Conservation (phyloP, 768 basidiomycete species). For the Leccinum pellstonianum region DNA sequence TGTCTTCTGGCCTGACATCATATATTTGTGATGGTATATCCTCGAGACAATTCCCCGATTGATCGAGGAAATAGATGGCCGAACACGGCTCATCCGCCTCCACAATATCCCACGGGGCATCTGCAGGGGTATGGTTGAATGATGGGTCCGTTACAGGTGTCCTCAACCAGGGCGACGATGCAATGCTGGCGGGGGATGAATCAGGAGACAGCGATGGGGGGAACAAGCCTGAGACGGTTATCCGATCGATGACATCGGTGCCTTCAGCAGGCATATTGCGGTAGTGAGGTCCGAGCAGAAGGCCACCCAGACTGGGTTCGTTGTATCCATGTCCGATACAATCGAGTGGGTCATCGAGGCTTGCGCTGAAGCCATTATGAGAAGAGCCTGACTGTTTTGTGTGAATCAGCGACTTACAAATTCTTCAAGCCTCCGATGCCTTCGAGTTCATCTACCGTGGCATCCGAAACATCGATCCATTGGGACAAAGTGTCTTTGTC, state of each 20-base stretch:
- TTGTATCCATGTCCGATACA: neutral
- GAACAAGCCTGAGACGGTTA: neutral
- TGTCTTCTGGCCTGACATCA: slow-evolving; percentile 21
- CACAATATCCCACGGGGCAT: slow-evolving; percentile 1
- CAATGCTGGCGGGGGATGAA: slow-evolving; percentile 20
- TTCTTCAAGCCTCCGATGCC: slow-evolving; percentile 16
- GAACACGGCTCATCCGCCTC: neutral
- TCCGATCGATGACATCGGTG: neutral
- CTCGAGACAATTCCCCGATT: slow-evolving; percentile 14
- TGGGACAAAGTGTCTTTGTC: slow-evolving; percentile 11
- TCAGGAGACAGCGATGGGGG: slow-evolving; percentile 28
- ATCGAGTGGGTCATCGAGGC: neutral
- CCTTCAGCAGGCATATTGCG: neutral
- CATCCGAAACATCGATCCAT: slow-evolving; percentile 20
- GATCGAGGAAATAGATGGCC: slow-evolving; percentile 11
- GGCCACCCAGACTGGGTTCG: slow-evolving; percentile 8
- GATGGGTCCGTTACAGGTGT: slow-evolving; percentile 16
- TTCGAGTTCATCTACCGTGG: slow-evolving; percentile 21
- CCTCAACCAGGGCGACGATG: slow-evolving; percentile 24
- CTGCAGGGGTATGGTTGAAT: neutral
- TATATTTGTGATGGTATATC: slow-evolving; percentile 9
- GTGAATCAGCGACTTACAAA: slow-evolving; percentile 19
- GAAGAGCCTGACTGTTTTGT: slow-evolving; percentile 8
- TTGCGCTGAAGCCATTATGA: slow-evolving; percentile 11
- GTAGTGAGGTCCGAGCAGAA: slow-evolving; percentile 9